A percentile compares a stretch with the other conserved stretches of the same genome.
These are phyloP conservation scores for Talaromyces sp. DNA, from an alignment of 2,329 filamentous ascomycete genomes.

Conservation along the genomic window DNA sequence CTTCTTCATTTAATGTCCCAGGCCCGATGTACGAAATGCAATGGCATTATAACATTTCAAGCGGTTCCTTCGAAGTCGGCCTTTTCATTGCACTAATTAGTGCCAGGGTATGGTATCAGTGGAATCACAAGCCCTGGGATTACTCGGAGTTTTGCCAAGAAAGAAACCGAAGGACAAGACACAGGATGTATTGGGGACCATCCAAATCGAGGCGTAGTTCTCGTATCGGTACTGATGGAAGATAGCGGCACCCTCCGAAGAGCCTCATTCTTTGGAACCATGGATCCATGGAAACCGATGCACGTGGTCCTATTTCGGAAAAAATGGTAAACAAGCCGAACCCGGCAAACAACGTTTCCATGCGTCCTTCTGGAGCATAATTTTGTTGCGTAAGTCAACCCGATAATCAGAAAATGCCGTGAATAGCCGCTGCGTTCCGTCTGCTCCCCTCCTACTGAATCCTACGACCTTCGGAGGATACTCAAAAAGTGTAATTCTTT, in stretches of 20 bases:
- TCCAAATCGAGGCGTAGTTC: too few species aligned
- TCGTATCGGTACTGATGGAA: background rate
- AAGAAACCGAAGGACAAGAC: background rate
- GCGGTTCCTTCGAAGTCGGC: too few species aligned
- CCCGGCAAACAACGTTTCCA: background rate
- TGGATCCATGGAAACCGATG: background rate
- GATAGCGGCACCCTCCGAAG: background rate
- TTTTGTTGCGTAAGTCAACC: background rate
- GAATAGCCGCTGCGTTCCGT: background rate
- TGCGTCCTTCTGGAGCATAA: background rate
- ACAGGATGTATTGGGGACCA: too few species aligned
- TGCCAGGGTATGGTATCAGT: too few species aligned
- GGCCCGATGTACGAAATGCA: too few species aligned
- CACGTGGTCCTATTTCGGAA: background rate
- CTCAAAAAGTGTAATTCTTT: background rate
- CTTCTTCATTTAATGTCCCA: too few species aligned
- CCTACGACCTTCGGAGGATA: background rate
- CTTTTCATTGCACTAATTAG: too few species aligned
- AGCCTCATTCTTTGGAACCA: background rate
- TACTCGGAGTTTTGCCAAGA: background rate
- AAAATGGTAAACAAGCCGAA: background rate
- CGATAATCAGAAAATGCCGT: background rate
- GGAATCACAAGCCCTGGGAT: background rate
- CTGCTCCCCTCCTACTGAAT: background rate
- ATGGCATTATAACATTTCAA: too few species aligned